phyloP scores from a whole-genome alignment of 176 grass and related monocot species.

The Cocos nucifera region DNA sequence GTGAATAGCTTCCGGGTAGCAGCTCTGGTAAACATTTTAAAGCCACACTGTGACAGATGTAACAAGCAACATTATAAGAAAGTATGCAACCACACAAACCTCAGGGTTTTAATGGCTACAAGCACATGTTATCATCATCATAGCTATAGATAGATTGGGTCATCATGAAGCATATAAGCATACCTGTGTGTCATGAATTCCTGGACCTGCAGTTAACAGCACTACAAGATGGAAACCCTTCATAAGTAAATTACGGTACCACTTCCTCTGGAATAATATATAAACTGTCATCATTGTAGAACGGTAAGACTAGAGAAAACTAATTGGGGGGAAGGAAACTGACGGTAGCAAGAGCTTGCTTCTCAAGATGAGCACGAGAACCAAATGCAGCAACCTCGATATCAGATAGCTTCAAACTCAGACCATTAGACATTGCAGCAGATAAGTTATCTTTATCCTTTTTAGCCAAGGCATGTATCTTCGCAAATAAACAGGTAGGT shows the following conservation, averaged over 20 bases:
- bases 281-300: too few species aligned
- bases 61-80: slow-evolving; percentile 2
- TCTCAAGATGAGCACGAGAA: slow-evolving; percentile 90
- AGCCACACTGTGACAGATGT: slow-evolving; percentile 58
- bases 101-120: too few species aligned
- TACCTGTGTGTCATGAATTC: slow-evolving; percentile 91
- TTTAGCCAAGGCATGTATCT: slow-evolving; percentile 52
- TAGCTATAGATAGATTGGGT: background rate
- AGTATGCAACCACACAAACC: too few species aligned
- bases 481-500: background rate
- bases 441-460: slow-evolving; percentile 24
- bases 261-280: slow-evolving; percentile 63
- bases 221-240: slow-evolving; percentile 96
- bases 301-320: too few species aligned
- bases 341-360: slow-evolving; percentile 93
- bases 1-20: slow-evolving; percentile 83
- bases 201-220: slow-evolving; percentile 73
- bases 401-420: slow-evolving; percentile 42
- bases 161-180: slow-evolving; percentile 1
- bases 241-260: slow-evolving; percentile 94
- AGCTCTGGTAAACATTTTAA: slow-evolving; percentile 97
- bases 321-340: slow-evolving; percentile 4
- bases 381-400: slow-evolving; percentile 84
- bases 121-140: too few species aligned
- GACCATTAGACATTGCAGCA: slow-evolving; percentile 15